Conservation (phyloP, 23 red algal genomes). For the Agarophyton chilense region DNA sequence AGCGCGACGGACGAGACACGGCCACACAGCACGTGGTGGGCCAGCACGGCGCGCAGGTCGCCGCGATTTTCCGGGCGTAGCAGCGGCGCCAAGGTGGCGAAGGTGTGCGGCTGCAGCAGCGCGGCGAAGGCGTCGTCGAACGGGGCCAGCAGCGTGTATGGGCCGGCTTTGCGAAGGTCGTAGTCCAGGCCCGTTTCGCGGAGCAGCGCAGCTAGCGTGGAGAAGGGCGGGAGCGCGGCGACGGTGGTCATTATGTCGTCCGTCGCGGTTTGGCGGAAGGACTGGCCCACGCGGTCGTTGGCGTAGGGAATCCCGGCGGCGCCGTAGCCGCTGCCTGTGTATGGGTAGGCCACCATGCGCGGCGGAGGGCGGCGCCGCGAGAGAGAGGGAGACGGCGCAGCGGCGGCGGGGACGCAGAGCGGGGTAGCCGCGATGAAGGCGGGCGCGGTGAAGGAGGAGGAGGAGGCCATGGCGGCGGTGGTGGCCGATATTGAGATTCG, state of each 20-base stretch:
- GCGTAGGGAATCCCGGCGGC: slow-evolving; percentile 63
- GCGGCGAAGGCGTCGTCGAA: slow-evolving; percentile 63
- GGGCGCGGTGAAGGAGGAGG: not conserved
- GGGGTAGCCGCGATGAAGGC: too few species aligned
- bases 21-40: slow-evolving; percentile 56
- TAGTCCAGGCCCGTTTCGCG: slow-evolving; percentile 68
- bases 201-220: slow-evolving; percentile 51
- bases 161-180: slow-evolving; percentile 61
- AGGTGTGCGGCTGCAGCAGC: slow-evolving; percentile 68
- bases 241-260: slow-evolving; percentile 50
- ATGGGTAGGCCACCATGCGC: slow-evolving; percentile 61
- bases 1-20: slow-evolving; percentile 13
- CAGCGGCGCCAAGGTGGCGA: slow-evolving; percentile 22
- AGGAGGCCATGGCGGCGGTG: not conserved
- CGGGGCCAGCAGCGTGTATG: slow-evolving; percentile 70
- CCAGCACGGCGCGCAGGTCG: slow-evolving; percentile 60
- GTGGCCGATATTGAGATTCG: not conserved
- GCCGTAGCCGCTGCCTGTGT: slow-evolving; percentile 72
- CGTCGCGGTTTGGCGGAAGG: slow-evolving; percentile 44
- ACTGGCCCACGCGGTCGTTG: slow-evolving; percentile 24
- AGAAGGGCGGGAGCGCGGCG: slow-evolving; percentile 61
- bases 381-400: not conserved
- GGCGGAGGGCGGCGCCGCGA: not conserved
- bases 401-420: not conserved
- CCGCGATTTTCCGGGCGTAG: slow-evolving; percentile 73